phyloP scores from a whole-genome alignment of 2,329 filamentous ascomycete species.

The Paracoccidioides brasiliensis region DNA sequence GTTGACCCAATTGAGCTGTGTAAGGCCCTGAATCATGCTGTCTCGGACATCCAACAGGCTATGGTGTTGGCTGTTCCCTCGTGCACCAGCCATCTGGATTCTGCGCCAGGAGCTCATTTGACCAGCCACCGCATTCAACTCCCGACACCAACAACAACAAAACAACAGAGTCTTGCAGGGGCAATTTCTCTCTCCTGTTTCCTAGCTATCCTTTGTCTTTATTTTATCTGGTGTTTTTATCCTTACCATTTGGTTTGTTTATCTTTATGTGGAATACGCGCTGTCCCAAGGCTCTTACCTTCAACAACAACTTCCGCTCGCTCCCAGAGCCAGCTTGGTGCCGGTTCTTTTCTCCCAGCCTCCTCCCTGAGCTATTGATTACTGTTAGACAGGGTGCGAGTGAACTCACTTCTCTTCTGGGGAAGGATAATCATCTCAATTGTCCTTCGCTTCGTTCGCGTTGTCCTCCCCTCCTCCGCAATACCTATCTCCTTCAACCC shows the following conservation, averaged over 20 bases:
- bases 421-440: conserved; percentile 1
- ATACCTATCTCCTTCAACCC: conserved; percentile 18
- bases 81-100: conserved; percentile 30
- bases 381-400: conserved; percentile 1
- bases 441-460: conserved; percentile 12
- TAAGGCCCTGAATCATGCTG: conserved; percentile 1
- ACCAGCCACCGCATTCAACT: conserved; percentile 13
- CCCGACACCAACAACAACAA: conserved; percentile 1
- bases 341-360: neutral
- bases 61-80: conserved; percentile 12
- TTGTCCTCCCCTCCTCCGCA: conserved; percentile 22
- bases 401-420: neutral
- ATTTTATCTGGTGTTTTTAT: neutral
- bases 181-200: conserved; percentile 3
- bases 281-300: neutral
- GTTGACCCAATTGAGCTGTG: conserved; percentile 1
- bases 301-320: neutral
- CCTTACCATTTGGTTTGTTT: neutral
- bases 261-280: too few species aligned
- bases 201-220: conserved; percentile 6
- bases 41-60: conserved; percentile 6
- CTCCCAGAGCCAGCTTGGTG: neutral
- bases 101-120: conserved; percentile 9
- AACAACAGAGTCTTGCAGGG: conserved; percentile 3
- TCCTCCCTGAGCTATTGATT: neutral